Evolutionary conservation across 352 stramenopile genomes (phyloP), one percentile per base, ranked within the genome.

Genomic region (Pythium grandisporangium): DNA sequence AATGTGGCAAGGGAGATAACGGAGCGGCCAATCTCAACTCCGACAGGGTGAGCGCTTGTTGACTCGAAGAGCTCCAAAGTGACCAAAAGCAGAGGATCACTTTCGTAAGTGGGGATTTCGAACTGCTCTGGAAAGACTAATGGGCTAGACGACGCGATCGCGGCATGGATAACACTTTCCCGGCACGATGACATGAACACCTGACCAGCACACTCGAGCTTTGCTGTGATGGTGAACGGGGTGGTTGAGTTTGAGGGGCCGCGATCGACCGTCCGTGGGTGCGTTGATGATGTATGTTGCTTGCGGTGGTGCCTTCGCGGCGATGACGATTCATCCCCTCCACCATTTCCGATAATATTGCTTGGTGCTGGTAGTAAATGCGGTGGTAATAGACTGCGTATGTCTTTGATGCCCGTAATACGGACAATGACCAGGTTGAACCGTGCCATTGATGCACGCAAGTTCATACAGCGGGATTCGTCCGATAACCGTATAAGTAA

Each of bases 91-190:
- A 51, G 43, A 0, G 54, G 0, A 54, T 23, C 0, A 41, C 45
- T 17, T 53, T 20, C 0, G 58, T 54, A 44, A 11, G 84, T 50
- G n/a, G 58, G 58, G 12, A 86, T 36, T 47, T 86, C 67, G 29
- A 79, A 86, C 27, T 80, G 70, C 37, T 86, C 68, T 21, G 82
- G 70, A 70, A 70, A 86, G 19, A 67, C 68, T 7, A 84, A 47
- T 2, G 56, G 46, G 0, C 56, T 65, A 3, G 41, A 48, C 0
- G 48, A 48, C 12, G 58, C 36, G 25, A 82, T 32, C 1, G 66
- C 48, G 4, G 63, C 48, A 2, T 70, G 29, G 1, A 82, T 61
- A 7, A 47, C 63, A 4, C 36, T 50, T 41, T 84, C 70, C 33
- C 73, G 54, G 36, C 67, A 82, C 1, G 63, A 69, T 0, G 70